Evolutionary conservation across 2,329 filamentous ascomycete genomes (phyloP), one percentile per base, ranked within the genome.

Genomic region (Diaporthe eres): DNA sequence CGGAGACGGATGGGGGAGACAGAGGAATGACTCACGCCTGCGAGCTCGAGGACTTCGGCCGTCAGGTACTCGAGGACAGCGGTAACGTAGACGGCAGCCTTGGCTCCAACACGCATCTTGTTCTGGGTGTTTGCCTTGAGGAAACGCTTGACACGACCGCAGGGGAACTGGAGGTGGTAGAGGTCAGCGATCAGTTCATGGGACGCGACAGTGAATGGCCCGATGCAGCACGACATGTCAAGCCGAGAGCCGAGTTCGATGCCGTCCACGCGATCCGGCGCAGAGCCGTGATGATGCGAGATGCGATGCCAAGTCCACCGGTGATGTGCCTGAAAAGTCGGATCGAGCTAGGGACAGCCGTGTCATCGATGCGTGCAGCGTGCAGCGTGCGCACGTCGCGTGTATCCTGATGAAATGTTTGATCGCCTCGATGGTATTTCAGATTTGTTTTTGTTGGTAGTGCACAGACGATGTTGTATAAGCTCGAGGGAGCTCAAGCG

Each of bases 71-170:
- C 97, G 79, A 99, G 94, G 75, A 99, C 97, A 58, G 97, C 97
- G 68, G 97, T 98, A 78, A 98, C 95, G 85, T 99, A 99, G 82
- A 99, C 97, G 80, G 97, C 96, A 79, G 97, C 97, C 90, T 98
- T 98, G 83, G 96, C 97, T 82, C 97, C 97, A 80, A 99, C 97
- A 87, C 97, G 96, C 95, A 98, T 98, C 90, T 98, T 98, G 88
- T 98, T 97, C 85, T 98, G 97, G 68, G 97, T 98, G 88, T 98
- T 98, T 86, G 95, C 95, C 92, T 98, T 98, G 85, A 99, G 90
- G 89, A 98, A 98, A 89, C 97, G 96, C 94, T 99, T 99, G 87
- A 99, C 97, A 93, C 97, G 97, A 88, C 97, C 97, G 85, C 97
- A 99, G 77, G 97, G 97, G 86, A 99, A 99, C 97, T 99, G 84